Base-by-base conservation (phyloP, 768 basidiomycete species). In the Polyporus arcularius region DNA sequence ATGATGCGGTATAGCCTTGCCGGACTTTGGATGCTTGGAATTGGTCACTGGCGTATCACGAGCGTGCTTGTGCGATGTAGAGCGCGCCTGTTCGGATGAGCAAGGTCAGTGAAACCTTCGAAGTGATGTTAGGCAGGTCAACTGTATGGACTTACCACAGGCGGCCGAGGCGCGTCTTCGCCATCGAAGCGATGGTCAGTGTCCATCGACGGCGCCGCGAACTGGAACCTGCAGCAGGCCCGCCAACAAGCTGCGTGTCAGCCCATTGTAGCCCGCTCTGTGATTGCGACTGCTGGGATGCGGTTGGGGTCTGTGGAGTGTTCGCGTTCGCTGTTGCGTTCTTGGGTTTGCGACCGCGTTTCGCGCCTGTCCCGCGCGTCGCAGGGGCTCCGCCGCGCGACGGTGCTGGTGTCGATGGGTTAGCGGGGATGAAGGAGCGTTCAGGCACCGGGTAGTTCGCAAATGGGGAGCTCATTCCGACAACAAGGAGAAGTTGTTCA, bases 341-440 rank as follows among this genome's bases (percentile, higher is more conserved):
- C 63, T 71, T 70, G 32, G 73, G 72, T 38, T 74, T 74, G 9
- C 73, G 68, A 10, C 73, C 73, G 9, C 73, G 72, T 39, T 74
- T 74, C 0, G 69, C 65, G n/a, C 63, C 69, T 31, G 67, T 66
- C 31, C 66, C 69, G 42, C 68, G 52, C 0, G 63, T 57, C 11
- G 60, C 53, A 9, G 66, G 43, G 3, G 70, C 49, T 4, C 57
- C 62, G 2, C 69, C 60, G 3, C 62, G 62, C 18, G 60, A 53
- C 41, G 53, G 30, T 14, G 62, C 52, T 14, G 69, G 57, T 4
- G 68, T 53, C 7, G 51, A 38, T 21, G 58, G 55, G 18, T 31
- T 38, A 10, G 30, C 58, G 14, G 68, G 62, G 21, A 69, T 62
- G 54, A 71, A 72, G 1, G 70, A 62, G 1, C 71, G 64, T 26